Evolutionary conservation across 768 basidiomycete species (phyloP), one percentile per base, ranked within the genome.

Genomic region (Kwoniella botswanensis): DNA sequence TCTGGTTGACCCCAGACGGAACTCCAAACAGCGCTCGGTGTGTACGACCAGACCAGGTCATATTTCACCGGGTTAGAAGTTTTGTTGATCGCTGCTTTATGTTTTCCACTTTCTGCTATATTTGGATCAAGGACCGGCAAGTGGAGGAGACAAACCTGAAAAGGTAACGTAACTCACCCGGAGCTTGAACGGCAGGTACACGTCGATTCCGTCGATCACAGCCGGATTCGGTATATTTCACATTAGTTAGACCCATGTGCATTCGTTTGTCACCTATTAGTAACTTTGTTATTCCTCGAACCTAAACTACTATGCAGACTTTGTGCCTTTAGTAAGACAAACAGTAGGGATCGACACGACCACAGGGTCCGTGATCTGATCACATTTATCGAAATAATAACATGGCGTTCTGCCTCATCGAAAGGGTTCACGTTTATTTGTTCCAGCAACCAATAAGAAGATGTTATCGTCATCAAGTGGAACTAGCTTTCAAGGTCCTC

Each of bases 221-320:
- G 15, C 62, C 62, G 62, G 43, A 63, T 63, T 26, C 50, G 44
- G 62, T 50, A 63, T 50, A 63, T 63, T 50, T 63, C 62, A 10
- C 44, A 50, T 52, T 5, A 26, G 46, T 50, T 52, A 43, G 46
- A 22, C 44, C 24, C 62, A 63, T 26, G 26, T 63, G 62, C 21
- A 50, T 50, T 22, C 42, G 62, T 63, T 50, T 63, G 62, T 63
- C 62, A 63, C 62, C 50, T 52, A 7, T 63, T 12, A 46, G 22
- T 63, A 24, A 63, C 21, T n/a, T 50, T 50, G 43, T 41, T 52
- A 43, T 46, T 63, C 10, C 43, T 41, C 29, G 26, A 29, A 18
- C 24, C 11, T 24, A n/a, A 55, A n/a, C 54, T 12, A 55, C 21
- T 22, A 22, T 55, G 35, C 29, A 15, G 24, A 15, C 26, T 18